Evolutionary conservation across 176 grass and related monocot genomes (phyloP).

Genomic region (Paspalum vaginatum): DNA sequence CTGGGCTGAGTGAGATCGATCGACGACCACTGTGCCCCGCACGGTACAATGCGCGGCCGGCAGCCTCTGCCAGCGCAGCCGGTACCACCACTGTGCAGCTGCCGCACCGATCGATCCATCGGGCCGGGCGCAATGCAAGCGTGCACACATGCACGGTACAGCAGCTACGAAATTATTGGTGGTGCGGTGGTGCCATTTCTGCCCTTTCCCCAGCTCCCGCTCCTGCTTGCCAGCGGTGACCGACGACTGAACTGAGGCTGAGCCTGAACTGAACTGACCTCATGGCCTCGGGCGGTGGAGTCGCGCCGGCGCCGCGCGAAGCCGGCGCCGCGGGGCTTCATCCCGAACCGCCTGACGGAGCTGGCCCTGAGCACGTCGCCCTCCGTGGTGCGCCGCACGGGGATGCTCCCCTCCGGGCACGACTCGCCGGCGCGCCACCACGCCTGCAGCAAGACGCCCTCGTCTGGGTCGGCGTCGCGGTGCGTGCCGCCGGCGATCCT

Average conservation of each 20-base stretch:
- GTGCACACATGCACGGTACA: neutral
- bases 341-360: conserved; percentile 57
- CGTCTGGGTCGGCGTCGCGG: neutral
- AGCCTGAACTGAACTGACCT: no score
- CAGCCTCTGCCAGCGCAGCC: neutral
- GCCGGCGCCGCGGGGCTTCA: conserved; percentile 47
- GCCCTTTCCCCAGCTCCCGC: no score
- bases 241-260: neutral
- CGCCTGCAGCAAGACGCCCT: conserved; percentile 46
- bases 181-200: no score
- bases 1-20: neutral
- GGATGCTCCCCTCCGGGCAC: conserved; percentile 67
- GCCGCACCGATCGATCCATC: neutral
- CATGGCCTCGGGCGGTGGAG: conserved; percentile 65
- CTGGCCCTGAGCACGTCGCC: conserved; percentile 67
- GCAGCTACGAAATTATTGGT: neutral
- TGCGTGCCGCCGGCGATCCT: neutral
- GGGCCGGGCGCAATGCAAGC: neutral
- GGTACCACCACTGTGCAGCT: neutral
- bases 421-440: conserved; percentile 63
- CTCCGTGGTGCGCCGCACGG: conserved; percentile 61
- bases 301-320: conserved; percentile 48
- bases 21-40: neutral
- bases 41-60: neutral
- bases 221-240: neutral